Percentiles rank a stretch among this genome's conserved stretches.
Conservation (phyloP, 495 filamentous ascomycete species). For the Xylaria palmicola region DNA sequence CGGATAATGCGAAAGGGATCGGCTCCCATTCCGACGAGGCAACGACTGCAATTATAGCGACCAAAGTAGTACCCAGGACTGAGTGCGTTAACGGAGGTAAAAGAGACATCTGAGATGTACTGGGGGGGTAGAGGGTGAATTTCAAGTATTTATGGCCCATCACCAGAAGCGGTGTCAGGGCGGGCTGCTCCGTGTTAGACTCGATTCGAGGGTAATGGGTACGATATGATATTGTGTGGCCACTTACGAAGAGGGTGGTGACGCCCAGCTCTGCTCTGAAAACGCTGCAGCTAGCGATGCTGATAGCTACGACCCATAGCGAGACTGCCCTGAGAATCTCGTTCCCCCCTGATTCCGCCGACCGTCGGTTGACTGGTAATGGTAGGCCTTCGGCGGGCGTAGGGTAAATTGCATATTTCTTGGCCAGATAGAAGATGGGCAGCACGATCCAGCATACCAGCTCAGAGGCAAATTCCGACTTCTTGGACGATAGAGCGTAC, state of each 20-base stretch:
- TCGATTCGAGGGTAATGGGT: not conserved
- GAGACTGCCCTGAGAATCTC: not conserved
- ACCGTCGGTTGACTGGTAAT: not conserved
- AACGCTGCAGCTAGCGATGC: conserved; percentile 2
- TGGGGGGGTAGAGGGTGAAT: not conserved
- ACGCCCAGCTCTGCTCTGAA: conserved; percentile 9
- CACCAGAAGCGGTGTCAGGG: conserved; percentile 16
- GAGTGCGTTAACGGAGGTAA: not conserved
- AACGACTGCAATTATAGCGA: conserved; percentile 9
- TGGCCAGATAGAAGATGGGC: conserved; percentile 9
- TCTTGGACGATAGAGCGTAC: not conserved
- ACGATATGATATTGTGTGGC: not conserved
- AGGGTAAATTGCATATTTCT: not conserved
- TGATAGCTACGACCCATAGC: conserved; percentile 13
- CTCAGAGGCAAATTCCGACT: conserved; percentile 20
- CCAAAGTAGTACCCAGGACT: conserved; percentile 3
- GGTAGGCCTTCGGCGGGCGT: not conserved
- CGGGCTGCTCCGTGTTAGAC: conserved; percentile 11
- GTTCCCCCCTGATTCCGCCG: not conserved
- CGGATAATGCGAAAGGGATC: conserved; percentile 10
- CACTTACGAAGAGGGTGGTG: conserved; percentile 13
- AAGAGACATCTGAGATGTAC: not conserved
- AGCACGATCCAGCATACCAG: conserved; percentile 18
- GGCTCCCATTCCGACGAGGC: conserved; percentile 15
- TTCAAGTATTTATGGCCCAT: conserved; percentile 13